Base-by-base conservation (phyloP, 2,329 filamentous ascomycete genomes). In the Alternaria sp. region DNA sequence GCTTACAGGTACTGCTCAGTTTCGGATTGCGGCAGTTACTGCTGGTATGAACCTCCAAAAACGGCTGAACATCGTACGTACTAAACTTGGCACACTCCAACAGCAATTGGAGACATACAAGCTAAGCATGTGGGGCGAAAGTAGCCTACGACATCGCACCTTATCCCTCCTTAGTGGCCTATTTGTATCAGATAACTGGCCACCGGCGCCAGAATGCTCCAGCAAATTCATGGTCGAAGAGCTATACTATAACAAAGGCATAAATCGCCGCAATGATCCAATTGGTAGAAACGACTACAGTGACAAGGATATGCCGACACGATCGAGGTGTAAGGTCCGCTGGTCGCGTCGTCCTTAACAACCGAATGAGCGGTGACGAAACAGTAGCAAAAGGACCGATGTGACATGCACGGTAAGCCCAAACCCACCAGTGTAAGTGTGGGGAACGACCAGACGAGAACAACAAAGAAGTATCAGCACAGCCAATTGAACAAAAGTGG, bases 291-390 rank as follows among this genome's bases (percentile, higher is more conserved):
- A 27, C 38, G n/a, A 16, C 20, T 46, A 41, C 49, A 45, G 52
- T 52, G 43, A 34, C 53, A 38, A 40, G 48, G 50, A 52, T 51
- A 57, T 57, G 36, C 57, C 49, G 59, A 44, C 52, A 54, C 48
- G 50, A 50, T 36, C 46, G 54, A 56, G 53, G 57, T 58, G 50
- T 50, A 57, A 60, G 60, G 58, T 59, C 54, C 57, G 52, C 49
- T 57, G 66, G 54, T 57, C 52, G 57, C 51, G 59, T 59, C 54
- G 59, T 58, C 54, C 52, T 56, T 51, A 46, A 40, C 36, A 51
- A 59, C 38, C 57, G 63, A 57, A 69, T 64, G 63, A 70, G 69
- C 68, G 69, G 69, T 72, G 65, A 71, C 66, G 59, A 64, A 62
- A 66, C 43, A 57, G 56, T 59, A 59, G 51, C 55, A 70, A 60